Conservation (phyloP, 2,329 filamentous ascomycete genomes). For the Claviceps spartinae region DNA sequence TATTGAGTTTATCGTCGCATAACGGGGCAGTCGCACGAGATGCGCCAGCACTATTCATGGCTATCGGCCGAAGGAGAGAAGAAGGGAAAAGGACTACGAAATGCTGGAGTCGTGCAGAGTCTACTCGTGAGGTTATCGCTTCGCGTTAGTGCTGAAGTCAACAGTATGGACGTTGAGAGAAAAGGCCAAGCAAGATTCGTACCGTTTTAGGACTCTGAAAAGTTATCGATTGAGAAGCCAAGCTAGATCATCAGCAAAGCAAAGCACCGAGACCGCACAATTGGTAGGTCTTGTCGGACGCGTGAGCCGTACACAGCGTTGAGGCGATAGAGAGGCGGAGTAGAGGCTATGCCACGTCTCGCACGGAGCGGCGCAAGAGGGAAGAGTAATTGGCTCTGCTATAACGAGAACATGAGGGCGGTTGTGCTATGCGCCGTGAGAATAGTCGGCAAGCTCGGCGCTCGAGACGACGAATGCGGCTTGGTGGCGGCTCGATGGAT, state of each 20-base stretch:
- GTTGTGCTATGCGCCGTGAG: not conserved
- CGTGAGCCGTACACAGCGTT: not conserved
- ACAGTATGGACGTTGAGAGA: not conserved
- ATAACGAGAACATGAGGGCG: conserved; percentile 22
- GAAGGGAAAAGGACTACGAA: not conserved
- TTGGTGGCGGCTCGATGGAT: not conserved
- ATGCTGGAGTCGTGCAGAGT: not conserved
- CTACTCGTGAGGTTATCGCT: not conserved
- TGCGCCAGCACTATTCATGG: conserved; percentile 19
- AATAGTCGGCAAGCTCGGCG: not conserved
- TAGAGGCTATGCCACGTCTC: not conserved
- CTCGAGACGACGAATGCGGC: not conserved
- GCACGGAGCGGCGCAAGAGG: conserved; percentile 4
- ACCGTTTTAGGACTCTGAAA: not conserved
- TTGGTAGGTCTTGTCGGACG: not conserved
- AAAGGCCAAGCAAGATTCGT: not conserved
- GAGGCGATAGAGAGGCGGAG: not conserved
- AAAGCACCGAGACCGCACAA: not conserved
- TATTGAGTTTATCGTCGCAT: conserved; percentile 10
- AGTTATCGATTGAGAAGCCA: not conserved
- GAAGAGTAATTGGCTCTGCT: conserved; percentile 15
- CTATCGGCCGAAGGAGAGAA: conserved; percentile 7
- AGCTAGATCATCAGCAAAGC: not conserved
- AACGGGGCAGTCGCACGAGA: conserved; percentile 15
- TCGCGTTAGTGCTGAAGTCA: not conserved